These are phyloP conservation scores for Aspergillus baeticus DNA, from an alignment of 495 filamentous ascomycete species.

Conservation along the genomic window DNA sequence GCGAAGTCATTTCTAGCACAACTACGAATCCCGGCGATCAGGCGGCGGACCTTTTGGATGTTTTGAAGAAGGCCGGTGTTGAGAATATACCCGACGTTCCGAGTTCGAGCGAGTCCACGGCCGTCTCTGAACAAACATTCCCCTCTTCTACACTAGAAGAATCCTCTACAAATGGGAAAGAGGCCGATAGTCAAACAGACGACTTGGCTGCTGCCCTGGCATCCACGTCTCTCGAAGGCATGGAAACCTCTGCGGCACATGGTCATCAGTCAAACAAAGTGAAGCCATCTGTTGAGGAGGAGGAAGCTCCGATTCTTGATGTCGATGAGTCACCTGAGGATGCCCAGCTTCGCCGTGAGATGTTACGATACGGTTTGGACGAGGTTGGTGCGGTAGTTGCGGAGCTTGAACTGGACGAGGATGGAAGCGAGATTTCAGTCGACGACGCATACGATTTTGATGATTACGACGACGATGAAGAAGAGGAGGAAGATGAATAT, in stretches of 20 bases:
- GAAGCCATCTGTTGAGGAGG: conserved; percentile 22
- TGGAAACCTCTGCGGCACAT: not conserved
- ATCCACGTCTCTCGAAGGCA: conserved; percentile 3
- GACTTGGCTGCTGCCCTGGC: not conserved
- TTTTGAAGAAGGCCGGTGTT: conserved; percentile 69
- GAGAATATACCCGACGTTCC: conserved; percentile 42
- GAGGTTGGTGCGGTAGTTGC: conserved; percentile 90
- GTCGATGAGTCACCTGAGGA: conserved; percentile 76
- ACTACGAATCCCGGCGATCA: conserved; percentile 60
- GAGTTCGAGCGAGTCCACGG: conserved; percentile 7
- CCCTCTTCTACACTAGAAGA: conserved; percentile 1
- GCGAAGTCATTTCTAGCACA: conserved; percentile 69
- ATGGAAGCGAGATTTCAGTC: conserved; percentile 54
- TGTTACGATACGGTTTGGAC: conserved; percentile 83
- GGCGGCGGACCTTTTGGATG: conserved; percentile 61
- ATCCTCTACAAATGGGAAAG: not conserved
- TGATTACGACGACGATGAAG: conserved; percentile 51
- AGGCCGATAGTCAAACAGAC: not conserved
- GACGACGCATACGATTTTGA: conserved; percentile 53
- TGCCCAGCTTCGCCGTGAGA: conserved; percentile 76
- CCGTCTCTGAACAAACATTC: not conserved
- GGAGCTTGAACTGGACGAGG: conserved; percentile 84
- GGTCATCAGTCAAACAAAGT: conserved; percentile 21
- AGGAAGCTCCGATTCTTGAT: conserved; percentile 31
- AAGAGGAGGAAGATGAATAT: conserved; percentile 63